Base-by-base conservation (phyloP, 192 early-diverging fungal genomes). In the Paraglomus brasilianum region DNA sequence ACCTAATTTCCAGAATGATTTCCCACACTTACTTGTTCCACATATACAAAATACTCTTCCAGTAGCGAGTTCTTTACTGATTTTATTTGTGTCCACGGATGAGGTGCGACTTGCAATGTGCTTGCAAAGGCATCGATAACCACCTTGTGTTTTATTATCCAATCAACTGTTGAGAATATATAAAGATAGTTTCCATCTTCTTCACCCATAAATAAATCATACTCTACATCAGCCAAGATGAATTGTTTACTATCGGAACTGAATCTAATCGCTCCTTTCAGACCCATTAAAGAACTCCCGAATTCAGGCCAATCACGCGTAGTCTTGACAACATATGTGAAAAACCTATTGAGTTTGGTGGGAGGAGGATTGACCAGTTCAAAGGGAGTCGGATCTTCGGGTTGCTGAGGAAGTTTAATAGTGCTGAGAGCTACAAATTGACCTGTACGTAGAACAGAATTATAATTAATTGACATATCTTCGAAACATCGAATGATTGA, bases 41-140 rank as follows among this genome's bases (percentile, higher is more conserved):
- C 38, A 42, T 41, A 60, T 11, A 60, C n/a, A 60, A 60, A 60
- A 60, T 60, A 36, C 1, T 41, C 58, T 42, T 19, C 38, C 6
- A 60, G 21, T 19, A 60, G 38, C 8, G 58, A 30, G 17, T 30
- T 39, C 36, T 60, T 60, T 17, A 60, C 40, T 36, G 17, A 41
- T 13, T 60, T 60, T 14, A 60, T 60, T 60, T 60, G 58, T 1
- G 38, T 36, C 58, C 58, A 60, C 19, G 58, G 58, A 60, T 60
- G 58, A 60, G 58, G 58, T 14, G 42, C 42, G 11, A 60, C 58
- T 60, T 40, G 58, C 5, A 60, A 19, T 14, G 58, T 39, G 15
- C 17, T 41, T 41, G 58, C 9, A 60, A 60, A 60, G 19, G 9
- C 19, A 42, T 60, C 8, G 19, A 60, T n/a, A 1, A 60, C 17